Evolutionary conservation across 2,329 filamentous ascomycete species (phyloP).

Genomic region (Pezicula rhizophila): DNA sequence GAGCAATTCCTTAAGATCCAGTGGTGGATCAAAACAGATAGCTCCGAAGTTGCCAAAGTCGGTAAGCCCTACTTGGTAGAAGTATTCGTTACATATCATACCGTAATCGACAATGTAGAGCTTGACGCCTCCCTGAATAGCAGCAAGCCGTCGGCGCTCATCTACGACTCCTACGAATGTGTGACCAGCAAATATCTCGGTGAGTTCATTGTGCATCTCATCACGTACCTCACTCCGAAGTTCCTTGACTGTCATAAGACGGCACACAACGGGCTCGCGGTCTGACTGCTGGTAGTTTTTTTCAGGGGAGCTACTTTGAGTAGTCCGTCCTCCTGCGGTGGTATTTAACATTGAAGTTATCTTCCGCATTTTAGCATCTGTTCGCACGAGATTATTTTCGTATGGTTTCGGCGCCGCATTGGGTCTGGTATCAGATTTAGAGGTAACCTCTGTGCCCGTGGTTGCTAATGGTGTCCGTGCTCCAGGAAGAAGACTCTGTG

Average conservation of each 20-base stretch:
- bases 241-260: slow-evolving; percentile 77
- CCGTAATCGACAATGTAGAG: slow-evolving; percentile 93
- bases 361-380: slow-evolving; percentile 82
- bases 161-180: slow-evolving; percentile 95
- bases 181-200: slow-evolving; percentile 79
- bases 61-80: slow-evolving; percentile 90
- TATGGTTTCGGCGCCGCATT: slow-evolving; percentile 50
- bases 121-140: slow-evolving; percentile 87
- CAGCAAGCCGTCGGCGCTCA: slow-evolving; percentile 76
- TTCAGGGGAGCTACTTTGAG: slow-evolving; percentile 28
- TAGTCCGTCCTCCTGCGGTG: slow-evolving; percentile 26
- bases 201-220: slow-evolving; percentile 76
- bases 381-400: slow-evolving; percentile 85
- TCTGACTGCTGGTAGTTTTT: slow-evolving; percentile 68
- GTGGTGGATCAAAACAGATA: slow-evolving; percentile 72
- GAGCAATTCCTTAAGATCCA: slow-evolving; percentile 66
- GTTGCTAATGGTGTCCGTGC: slow-evolving; percentile 35
- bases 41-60: slow-evolving; percentile 93
- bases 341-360: slow-evolving; percentile 85
- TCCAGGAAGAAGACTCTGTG: slow-evolving; percentile 80
- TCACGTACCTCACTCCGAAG: slow-evolving; percentile 77
- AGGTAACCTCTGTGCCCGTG: slow-evolving; percentile 10
- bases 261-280: slow-evolving; percentile 63
- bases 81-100: slow-evolving; percentile 77
- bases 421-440: slow-evolving; percentile 12